Evolutionary conservation across 176 grass and related monocot species (phyloP).

Genomic region (Raddia guianensis): DNA sequence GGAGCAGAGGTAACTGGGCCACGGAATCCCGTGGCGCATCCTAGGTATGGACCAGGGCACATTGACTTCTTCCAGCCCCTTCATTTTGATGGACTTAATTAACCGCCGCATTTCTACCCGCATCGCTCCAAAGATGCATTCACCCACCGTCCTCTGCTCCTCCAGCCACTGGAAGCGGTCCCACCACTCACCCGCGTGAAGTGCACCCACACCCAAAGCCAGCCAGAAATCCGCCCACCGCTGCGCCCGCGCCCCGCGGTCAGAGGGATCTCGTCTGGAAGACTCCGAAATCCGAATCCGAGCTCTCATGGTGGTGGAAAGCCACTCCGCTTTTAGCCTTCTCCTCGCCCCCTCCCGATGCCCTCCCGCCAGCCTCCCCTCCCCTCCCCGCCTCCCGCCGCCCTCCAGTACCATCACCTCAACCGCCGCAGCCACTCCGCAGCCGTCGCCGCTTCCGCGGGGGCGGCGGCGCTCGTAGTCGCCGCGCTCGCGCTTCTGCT

Average conservation of each 20-base stretch:
- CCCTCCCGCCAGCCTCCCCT: constrained; percentile 50
- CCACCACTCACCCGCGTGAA: not conserved
- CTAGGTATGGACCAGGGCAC: constrained; percentile 3
- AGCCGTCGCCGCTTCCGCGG: constrained; percentile 4
- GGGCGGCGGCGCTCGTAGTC: not conserved
- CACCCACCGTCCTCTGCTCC: not conserved
- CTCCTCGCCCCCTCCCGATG: constrained; percentile 16
- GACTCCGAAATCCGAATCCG: not conserved
- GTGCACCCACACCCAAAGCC: not conserved
- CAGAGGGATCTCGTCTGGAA: not conserved
- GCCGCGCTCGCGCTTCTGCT: constrained; percentile 14
- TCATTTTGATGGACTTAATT: constrained; percentile 7
- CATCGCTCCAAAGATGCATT: not conserved
- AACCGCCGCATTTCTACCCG: not conserved
- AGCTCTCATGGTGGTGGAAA: constrained; percentile 39
- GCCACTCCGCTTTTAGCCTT: constrained; percentile 32
- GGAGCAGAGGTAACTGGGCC: not conserved
- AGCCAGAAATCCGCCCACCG: not conserved
- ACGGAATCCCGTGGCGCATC: not conserved
- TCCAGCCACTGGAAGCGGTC: not conserved
- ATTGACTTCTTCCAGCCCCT: not conserved
- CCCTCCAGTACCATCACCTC: not conserved
- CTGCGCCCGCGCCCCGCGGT: not conserved
- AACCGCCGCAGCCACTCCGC: not conserved
- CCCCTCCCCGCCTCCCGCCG: not conserved